Base-by-base conservation (phyloP, 2,329 filamentous ascomycete genomes). In the Penicillium freii region DNA sequence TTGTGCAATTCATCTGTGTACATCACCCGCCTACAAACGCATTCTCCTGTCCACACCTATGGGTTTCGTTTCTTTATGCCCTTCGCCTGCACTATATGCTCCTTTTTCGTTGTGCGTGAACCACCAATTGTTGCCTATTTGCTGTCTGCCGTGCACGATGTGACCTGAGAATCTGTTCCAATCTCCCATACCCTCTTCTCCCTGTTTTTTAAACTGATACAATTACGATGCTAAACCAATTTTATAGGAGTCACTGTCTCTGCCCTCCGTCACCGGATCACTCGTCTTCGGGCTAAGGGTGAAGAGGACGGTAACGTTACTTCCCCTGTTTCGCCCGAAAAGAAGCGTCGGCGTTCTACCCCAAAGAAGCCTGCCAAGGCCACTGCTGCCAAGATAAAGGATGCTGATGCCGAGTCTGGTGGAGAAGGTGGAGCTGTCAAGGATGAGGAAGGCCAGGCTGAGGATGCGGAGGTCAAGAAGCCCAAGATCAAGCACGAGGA, bases 171-270 rank as follows among this genome's bases (percentile, higher is more conserved):
- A 2, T 5, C 8, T 7, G 5, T 9, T 17, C 23, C 19, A 17
- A 47, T 13, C 2, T 5, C 19, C 8, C 5, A 34, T n/a, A 1
- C 3, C 11, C 4, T 3, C 8, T 23, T 23, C 13, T 6, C 2
- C 4, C 1, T 3, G 10, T 3, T n/a, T 17, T 17, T 3, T 8
- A 8, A 4, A 13, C 13, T n/a, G 0, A n/a, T 23, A n/a, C 1
- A 25, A 15, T 1, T 2, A 36, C 15, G 5, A 36, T 25, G 9
- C 45, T 48, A 25, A 48, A 4, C 15, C 10, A 25, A 9, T 25
- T 0, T 9, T 25, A 34, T 36, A 48, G 45, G 45, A 48, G 31
- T 25, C 5, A 48, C 45, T 0, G 31, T 9, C 19, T n/a, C 21
- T 4, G 45, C 45, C 5, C 1, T 48, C 9, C 31, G 45, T 6